These are phyloP conservation scores for Amanita pseudoporphyria DNA, from an alignment of 768 basidiomycete species.

Conservation along the genomic window DNA sequence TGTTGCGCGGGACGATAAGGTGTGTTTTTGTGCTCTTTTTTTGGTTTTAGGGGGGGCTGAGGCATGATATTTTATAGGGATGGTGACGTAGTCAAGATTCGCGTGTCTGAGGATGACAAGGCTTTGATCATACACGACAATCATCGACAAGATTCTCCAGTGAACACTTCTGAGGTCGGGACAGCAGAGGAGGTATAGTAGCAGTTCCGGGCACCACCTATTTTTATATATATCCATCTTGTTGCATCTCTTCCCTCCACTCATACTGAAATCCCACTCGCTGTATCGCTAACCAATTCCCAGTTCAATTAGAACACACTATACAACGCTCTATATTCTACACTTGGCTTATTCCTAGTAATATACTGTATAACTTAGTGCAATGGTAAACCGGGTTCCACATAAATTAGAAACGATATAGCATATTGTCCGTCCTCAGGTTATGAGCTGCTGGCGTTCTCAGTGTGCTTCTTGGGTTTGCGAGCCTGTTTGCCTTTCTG, in stretches of 20 bases:
- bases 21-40: conserved; percentile 21
- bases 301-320: background rate
- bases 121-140: conserved; percentile 51
- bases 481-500: background rate
- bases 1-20: conserved; percentile 75
- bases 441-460: background rate
- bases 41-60: background rate
- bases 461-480: background rate
- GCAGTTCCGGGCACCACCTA: background rate
- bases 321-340: background rate
- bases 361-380: conserved; percentile 1
- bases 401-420: background rate
- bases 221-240: background rate
- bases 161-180: conserved; percentile 11
- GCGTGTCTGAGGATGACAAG: conserved; percentile 31
- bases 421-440: background rate
- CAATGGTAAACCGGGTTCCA: background rate
- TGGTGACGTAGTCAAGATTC: conserved; percentile 56
- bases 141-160: conserved; percentile 39
- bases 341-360: background rate
- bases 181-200: background rate
- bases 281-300: conserved; percentile 1
- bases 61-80: conserved; percentile 28
- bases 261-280: background rate
- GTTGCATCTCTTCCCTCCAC: background rate